Conservation (phyloP, 2,329 filamentous ascomycete species). For the Helotiales sp. region DNA sequence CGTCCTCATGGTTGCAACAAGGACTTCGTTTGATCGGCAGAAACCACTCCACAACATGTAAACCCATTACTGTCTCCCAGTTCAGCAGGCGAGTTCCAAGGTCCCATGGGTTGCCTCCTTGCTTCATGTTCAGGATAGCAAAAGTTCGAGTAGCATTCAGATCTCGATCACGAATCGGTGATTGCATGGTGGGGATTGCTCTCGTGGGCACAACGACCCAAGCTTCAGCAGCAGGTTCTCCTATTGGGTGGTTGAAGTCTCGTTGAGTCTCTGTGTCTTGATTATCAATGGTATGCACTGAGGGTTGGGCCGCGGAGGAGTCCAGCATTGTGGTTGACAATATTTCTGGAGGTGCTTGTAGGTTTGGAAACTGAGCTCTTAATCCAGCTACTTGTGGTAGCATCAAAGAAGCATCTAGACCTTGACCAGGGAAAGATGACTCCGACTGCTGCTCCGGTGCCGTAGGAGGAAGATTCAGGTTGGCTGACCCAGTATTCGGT, state of each 20-base stretch:
- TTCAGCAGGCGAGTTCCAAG: constrained; percentile 66
- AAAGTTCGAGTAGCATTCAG: constrained; percentile 62
- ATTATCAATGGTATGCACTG: not conserved
- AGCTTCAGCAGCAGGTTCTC: not conserved
- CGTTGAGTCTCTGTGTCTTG: not conserved
- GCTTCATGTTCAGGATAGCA: constrained; percentile 69
- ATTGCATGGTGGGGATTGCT: not conserved
- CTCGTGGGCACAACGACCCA: not conserved
- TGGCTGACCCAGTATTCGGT: not conserved
- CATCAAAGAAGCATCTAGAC: too few species aligned
- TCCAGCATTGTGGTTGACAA: not conserved
- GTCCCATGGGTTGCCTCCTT: constrained; percentile 85
- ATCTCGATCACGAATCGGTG: constrained; percentile 13
- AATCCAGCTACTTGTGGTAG: not conserved
- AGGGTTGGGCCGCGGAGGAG: not conserved
- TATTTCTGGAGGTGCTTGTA: not conserved
- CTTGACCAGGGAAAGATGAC: too few species aligned
- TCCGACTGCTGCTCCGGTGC: not conserved
- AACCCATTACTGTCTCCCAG: constrained; percentile 78
- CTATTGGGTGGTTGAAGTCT: not conserved
- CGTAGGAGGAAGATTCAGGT: not conserved
- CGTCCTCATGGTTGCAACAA: constrained; percentile 66
- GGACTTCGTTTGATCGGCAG: constrained; percentile 75
- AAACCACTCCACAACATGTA: constrained; percentile 72
- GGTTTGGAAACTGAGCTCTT: not conserved